Conservation (phyloP, 805 yeast species). For the Yueomyces sp. region DNA sequence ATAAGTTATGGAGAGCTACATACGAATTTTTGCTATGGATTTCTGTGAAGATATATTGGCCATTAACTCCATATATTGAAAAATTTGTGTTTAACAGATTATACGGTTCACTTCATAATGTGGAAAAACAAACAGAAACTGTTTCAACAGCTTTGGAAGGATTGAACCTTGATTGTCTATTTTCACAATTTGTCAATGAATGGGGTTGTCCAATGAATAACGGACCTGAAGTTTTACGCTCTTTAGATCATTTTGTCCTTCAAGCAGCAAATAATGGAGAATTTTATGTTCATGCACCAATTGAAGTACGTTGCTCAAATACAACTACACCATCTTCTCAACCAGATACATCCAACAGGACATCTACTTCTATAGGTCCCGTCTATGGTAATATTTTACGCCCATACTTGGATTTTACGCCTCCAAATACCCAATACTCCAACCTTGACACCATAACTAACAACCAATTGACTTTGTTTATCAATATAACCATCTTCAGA, state of each 20-base stretch:
- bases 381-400: slow-evolving; percentile 72
- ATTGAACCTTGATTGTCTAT: slow-evolving; percentile 89
- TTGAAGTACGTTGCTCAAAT: slow-evolving; percentile 89
- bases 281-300: slow-evolving; percentile 86
- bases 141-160: slow-evolving; percentile 78
- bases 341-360: slow-evolving; percentile 37
- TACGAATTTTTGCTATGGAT: slow-evolving; percentile 73
- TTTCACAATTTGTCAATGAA: slow-evolving; percentile 87
- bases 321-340: slow-evolving; percentile 36
- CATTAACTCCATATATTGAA: slow-evolving; percentile 75
- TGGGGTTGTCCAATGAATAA: slow-evolving; percentile 87
- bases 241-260: slow-evolving; percentile 48
- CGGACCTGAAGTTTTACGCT: slow-evolving; percentile 59
- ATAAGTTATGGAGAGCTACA: slow-evolving; percentile 59
- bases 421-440: slow-evolving; percentile 40
- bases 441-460: slow-evolving; percentile 37
- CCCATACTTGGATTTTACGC: slow-evolving; percentile 74
- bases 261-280: slow-evolving; percentile 47
- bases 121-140: slow-evolving; percentile 27
- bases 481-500: slow-evolving; percentile 91
- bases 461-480: slow-evolving; percentile 68
- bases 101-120: slow-evolving; percentile 53
- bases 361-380: slow-evolving; percentile 53
- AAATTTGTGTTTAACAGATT: slow-evolving; percentile 74
- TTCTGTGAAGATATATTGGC: slow-evolving; percentile 58